A percentile compares a stretch with the other conserved stretches of the same genome.
Evolutionary conservation across 139 green algal genomes (phyloP).

Genomic region (Tetraselmis chui): DNA sequence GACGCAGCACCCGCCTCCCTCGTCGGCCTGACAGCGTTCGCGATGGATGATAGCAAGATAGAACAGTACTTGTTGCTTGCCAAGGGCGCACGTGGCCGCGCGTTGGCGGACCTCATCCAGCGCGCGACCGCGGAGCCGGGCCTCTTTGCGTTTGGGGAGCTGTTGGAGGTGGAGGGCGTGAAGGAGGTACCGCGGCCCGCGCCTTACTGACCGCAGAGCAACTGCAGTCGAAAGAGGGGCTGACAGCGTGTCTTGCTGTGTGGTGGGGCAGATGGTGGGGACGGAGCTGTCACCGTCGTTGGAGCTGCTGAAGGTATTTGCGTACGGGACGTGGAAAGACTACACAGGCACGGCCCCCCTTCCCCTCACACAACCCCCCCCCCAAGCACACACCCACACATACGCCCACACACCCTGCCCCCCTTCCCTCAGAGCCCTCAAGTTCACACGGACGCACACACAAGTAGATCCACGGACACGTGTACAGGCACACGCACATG

Average conservation of each 20-base stretch:
- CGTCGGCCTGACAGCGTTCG: no score
- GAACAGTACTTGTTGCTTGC: conserved; percentile 67
- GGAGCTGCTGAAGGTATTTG: conserved; percentile 69
- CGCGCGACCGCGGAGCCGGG: conserved; percentile 68
- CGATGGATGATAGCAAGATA: conserved; percentile 33
- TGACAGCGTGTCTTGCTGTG: no score
- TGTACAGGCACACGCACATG: not conserved
- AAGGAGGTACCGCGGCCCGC: conserved; percentile 44
- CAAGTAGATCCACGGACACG: not conserved
- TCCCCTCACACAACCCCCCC: conserved; percentile 4
- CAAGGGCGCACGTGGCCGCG: conserved; percentile 46
- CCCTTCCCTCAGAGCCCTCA: no score
- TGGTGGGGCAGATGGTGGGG: conserved; percentile 30
- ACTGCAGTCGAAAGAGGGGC: not conserved
- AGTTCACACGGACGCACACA: no score
- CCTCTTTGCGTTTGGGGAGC: conserved; percentile 82
- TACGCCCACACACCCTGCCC: no score
- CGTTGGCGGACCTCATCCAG: conserved; percentile 51
- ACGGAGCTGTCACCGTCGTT: conserved; percentile 25
- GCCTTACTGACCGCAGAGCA: not conserved
- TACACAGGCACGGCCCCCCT: conserved; percentile 52
- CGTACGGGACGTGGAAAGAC: conserved; percentile 71
- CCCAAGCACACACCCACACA: no score
- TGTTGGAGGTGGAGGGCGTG: conserved; percentile 63
- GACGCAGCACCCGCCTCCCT: no score